phyloP scores from a whole-genome alignment of 306 rosid species.

The Ziziphus jujuba region DNA sequence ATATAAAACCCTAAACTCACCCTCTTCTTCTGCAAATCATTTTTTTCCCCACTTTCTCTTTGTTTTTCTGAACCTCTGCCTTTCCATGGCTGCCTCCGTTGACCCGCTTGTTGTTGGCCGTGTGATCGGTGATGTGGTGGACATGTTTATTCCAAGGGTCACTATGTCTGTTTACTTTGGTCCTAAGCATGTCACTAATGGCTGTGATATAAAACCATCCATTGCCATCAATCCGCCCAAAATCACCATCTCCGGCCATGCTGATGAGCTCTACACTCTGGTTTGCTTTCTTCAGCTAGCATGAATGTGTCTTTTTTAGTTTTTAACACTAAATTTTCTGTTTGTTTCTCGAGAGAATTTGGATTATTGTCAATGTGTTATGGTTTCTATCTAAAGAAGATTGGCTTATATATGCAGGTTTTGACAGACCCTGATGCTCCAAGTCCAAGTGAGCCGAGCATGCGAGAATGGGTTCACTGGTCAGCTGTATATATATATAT shows the following conservation, averaged over 20 bases:
- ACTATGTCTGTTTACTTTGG: slow-evolving; percentile 72
- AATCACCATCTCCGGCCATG: slow-evolving; percentile 47
- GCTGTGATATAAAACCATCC: slow-evolving; percentile 85
- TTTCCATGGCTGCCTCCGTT: slow-evolving; percentile 58
- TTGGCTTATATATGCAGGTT: slow-evolving; percentile 47
- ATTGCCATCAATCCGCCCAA: slow-evolving; percentile 57
- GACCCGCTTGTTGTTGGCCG: slow-evolving; percentile 88
- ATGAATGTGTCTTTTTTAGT: not conserved
- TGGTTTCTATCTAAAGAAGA: not conserved
- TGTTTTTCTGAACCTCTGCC: slow-evolving; percentile 1
- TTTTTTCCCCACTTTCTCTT: not conserved
- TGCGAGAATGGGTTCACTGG: slow-evolving; percentile 93
- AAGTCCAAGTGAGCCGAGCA: slow-evolving; percentile 89
- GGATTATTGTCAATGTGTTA: not conserved
- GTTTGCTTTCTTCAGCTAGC: slow-evolving; percentile 20
- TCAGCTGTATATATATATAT: not conserved
- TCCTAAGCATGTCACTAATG: slow-evolving; percentile 74
- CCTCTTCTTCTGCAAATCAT: not conserved
- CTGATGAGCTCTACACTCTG: slow-evolving; percentile 67
- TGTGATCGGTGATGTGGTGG: slow-evolving; percentile 84
- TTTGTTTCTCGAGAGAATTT: not conserved
- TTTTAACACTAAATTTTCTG: no score
- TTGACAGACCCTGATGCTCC: slow-evolving; percentile 97
- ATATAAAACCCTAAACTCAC: slow-evolving; percentile 38
- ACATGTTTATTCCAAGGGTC: slow-evolving; percentile 70